These are phyloP conservation scores for Aspergillus homomorphus DNA, from an alignment of 495 filamentous ascomycete species.

Conservation along the genomic window DNA sequence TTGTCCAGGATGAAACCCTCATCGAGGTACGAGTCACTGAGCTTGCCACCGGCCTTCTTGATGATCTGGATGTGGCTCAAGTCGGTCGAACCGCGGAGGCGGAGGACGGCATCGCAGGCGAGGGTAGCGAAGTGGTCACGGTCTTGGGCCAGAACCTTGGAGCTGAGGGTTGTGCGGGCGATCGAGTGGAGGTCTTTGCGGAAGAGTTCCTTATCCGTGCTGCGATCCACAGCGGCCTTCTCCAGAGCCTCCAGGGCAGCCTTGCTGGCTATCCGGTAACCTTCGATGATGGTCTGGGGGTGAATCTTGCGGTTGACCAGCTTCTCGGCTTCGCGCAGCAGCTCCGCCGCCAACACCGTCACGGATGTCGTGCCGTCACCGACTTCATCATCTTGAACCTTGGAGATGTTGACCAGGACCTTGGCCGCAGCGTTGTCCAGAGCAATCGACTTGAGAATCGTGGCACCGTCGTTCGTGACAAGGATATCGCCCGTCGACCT, in stretches of 20 bases:
- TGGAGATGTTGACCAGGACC: constrained; percentile 93
- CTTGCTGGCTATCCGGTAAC: constrained; percentile 91
- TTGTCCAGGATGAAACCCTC: constrained; percentile 99
- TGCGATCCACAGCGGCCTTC: constrained; percentile 83
- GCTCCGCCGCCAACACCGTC: constrained; percentile 88
- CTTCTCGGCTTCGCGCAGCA: constrained; percentile 94
- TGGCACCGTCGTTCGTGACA: constrained; percentile 98
- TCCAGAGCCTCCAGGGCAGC: constrained; percentile 83
- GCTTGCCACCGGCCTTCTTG: constrained; percentile 97
- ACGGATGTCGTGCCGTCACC: constrained; percentile 94
- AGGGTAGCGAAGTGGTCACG: constrained; percentile 86
- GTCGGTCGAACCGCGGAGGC: constrained; percentile 88
- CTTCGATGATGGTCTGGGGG: constrained; percentile 98
- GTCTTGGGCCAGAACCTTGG: constrained; percentile 94
- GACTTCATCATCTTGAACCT: constrained; percentile 98
- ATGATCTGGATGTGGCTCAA: constrained; percentile 98
- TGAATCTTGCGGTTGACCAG: constrained; percentile 97
- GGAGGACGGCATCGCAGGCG: constrained; percentile 87
- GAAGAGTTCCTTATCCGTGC: constrained; percentile 75
- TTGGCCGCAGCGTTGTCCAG: constrained; percentile 98
- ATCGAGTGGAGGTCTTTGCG: constrained; percentile 86
- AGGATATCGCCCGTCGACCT: constrained; percentile 95
- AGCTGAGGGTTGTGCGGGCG: constrained; percentile 94
- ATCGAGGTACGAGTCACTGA: constrained; percentile 94
- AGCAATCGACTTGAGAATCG: constrained; percentile 97